Percentiles rank a stretch among this genome's conserved stretches.
phyloP scores from a whole-genome alignment of 2,329 filamentous ascomycete species.

The Clonostachys rhizophaga region DNA sequence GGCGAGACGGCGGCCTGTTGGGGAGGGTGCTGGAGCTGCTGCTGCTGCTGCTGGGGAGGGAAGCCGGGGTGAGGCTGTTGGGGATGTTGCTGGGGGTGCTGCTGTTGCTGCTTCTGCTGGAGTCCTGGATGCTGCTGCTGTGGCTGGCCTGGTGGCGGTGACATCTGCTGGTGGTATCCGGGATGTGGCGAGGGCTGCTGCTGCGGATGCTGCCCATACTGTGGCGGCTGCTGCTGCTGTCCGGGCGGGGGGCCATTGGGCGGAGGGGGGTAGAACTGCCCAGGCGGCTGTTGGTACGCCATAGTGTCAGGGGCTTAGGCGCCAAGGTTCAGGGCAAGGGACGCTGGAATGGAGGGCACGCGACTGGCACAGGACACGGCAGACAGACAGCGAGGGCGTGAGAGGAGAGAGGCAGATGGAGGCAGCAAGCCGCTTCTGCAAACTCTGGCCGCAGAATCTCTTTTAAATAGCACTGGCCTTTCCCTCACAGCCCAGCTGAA shows the following conservation, averaged over 20 bases:
- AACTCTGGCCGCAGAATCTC: no score
- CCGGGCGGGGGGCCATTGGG: background rate
- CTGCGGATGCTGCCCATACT: background rate
- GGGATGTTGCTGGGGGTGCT: conserved; percentile 2
- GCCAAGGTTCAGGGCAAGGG: no score
- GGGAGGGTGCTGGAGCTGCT: conserved; percentile 2
- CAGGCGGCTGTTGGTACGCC: background rate
- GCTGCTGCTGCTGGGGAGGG: conserved; percentile 2
- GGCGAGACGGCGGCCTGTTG: background rate
- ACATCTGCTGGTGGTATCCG: no score
- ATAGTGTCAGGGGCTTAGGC: background rate
- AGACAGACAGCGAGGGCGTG: no score
- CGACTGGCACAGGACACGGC: no score
- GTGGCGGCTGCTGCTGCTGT: background rate
- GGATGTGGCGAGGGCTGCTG: background rate
- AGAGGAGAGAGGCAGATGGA: no score
- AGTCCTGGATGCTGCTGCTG: conserved; percentile 18
- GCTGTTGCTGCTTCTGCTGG: background rate
- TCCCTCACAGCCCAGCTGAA: no score
- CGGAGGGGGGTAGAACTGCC: background rate
- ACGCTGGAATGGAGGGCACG: no score
- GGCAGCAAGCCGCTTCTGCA: no score
- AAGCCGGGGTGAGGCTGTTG: conserved; percentile 1
- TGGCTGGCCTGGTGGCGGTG: no score
- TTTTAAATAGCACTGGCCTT: no score